Conservation (phyloP, 441 rosid species). For the Monsonia emarginata region DNA sequence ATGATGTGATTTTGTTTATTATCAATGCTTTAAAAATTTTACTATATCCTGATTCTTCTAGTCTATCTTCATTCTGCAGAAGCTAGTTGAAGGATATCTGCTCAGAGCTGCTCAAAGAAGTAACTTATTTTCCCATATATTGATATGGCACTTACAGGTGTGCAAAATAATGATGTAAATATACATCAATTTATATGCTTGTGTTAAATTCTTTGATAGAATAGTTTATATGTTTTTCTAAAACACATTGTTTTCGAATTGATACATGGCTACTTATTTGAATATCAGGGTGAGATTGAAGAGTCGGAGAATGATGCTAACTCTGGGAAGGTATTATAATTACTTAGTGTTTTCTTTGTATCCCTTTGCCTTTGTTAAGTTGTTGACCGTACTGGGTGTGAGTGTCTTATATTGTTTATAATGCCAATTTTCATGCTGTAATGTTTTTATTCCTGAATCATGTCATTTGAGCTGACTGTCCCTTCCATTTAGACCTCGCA, state of each 20-base stretch:
- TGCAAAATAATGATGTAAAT: conserved; percentile 15
- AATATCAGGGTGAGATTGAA: conserved; percentile 70
- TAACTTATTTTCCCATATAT: conserved; percentile 84
- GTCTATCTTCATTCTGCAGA: conserved; percentile 37
- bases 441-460: background rate
- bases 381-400: background rate
- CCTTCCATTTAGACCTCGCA: background rate
- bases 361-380: background rate
- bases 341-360: background rate
- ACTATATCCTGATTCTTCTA: background rate
- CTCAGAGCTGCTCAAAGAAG: conserved; percentile 93
- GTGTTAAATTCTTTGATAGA: conserved; percentile 5
- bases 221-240: conserved; percentile 12
- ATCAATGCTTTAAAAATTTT: background rate
- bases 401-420: background rate
- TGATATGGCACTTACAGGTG: conserved; percentile 97
- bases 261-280: conserved; percentile 17
- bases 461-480: background rate
- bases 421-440: background rate
- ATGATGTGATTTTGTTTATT: background rate
- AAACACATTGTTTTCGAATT: background rate
- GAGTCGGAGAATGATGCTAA: conserved; percentile 61
- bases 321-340: conserved; percentile 47
- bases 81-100: conserved; percentile 87
- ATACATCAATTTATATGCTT: background rate